Evolutionary conservation across 495 filamentous ascomycete species (phyloP).

Genomic region (Lepraria neglecta): DNA sequence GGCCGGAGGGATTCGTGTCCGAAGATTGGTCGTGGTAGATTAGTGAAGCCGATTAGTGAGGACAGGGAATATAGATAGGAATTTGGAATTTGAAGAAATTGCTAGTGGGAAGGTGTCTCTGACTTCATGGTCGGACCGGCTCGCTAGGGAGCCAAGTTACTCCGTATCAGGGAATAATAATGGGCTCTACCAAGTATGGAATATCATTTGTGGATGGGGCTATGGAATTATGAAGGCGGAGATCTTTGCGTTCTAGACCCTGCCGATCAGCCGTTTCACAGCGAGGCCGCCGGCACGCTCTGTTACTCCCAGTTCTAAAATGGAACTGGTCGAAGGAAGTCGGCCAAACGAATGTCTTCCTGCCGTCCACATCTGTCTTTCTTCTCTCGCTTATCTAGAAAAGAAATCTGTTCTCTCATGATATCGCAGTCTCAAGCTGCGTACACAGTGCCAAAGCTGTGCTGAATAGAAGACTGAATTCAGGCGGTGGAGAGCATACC

Average conservation of each 20-base stretch:
- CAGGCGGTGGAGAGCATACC: neutral
- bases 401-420: too few species aligned
- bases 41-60: neutral
- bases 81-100: neutral
- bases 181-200: neutral
- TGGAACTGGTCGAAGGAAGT: neutral
- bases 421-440: too few species aligned
- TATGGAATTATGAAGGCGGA: neutral
- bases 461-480: too few species aligned
- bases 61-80: neutral
- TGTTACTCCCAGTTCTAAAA: neutral
- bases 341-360: neutral
- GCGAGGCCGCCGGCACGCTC: neutral
- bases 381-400: too few species aligned
- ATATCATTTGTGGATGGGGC: neutral
- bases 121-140: constrained; percentile 7
- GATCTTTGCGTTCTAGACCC: constrained; percentile 12
- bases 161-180: neutral
- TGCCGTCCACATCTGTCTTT: neutral
- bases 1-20: neutral
- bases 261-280: constrained; percentile 13
- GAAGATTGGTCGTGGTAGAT: neutral
- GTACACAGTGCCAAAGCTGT: too few species aligned
- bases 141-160: constrained; percentile 1
- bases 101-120: constrained; percentile 12